Conservation (phyloP, 2,329 filamentous ascomycete species). For the Fusarium aywerte region DNA sequence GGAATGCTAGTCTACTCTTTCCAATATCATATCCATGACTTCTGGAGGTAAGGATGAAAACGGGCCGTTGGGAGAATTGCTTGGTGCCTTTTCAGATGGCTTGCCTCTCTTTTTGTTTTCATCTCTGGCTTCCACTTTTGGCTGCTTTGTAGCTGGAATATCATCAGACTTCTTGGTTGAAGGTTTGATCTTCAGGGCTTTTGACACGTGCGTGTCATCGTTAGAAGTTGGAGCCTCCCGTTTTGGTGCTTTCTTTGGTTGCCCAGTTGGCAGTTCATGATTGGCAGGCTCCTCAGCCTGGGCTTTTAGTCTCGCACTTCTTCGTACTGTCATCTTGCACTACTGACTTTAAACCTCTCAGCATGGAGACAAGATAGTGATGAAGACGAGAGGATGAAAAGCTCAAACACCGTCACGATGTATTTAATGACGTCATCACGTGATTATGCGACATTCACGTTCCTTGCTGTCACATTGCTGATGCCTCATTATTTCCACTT, state of each 20-base stretch:
- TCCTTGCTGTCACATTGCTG: too few relatives aligned
- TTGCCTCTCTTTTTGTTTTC: neutral
- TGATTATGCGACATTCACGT: neutral
- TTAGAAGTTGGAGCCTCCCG: too few relatives aligned
- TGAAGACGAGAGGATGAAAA: too few relatives aligned
- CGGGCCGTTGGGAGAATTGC: neutral
- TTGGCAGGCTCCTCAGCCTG: too few relatives aligned
- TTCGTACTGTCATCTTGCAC: too few relatives aligned
- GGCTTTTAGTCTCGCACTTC: too few relatives aligned
- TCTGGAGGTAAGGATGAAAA: conserved; percentile 25
- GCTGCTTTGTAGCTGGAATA: neutral
- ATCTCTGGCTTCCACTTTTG: neutral
- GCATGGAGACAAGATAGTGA: neutral
- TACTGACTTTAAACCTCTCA: too few relatives aligned
- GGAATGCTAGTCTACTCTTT: neutral
- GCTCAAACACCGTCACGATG: accelerated
- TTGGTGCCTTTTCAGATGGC: neutral
- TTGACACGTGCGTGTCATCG: neutral
- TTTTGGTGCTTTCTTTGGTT: too few relatives aligned
- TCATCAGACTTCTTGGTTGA: neutral
- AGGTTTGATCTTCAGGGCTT: neutral
- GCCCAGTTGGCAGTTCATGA: too few relatives aligned
- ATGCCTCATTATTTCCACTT: too few relatives aligned
- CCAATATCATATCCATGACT: conserved; percentile 28
- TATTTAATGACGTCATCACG: neutral